Evolutionary conservation across 108 stramenopile species (phyloP), one percentile per base, ranked within the genome.

Genomic region (Aurantiochytrium sp.): DNA sequence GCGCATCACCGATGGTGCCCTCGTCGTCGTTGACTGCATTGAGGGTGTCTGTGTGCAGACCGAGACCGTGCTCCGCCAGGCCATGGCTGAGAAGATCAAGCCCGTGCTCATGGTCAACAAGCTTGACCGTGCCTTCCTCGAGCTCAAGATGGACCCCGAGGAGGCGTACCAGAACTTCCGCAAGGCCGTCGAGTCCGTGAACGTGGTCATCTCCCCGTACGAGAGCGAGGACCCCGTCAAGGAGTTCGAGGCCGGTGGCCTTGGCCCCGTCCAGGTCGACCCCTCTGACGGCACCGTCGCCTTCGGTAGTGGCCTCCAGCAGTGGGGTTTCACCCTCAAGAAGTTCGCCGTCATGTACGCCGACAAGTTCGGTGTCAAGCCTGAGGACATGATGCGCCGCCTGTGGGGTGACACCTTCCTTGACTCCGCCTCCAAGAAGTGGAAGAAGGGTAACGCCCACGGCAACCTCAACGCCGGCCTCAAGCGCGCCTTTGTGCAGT

Each of bases 101-200:
- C 99, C 99, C 28, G 96, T 97, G 89, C 97, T 99, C 90, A 99
- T 99, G 98, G 98, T 99, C 28, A 99, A 99, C 97, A 99, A 99
- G 96, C 97, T 99, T 69, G 99, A 99, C 95, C 98, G 98, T 87
- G 98, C 98, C 59, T 95, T 99, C 76, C 96, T 99, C 59, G 98
- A 99, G 95, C 94, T 99, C 60, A 97, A 99, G 91, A 95, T 99
- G 47, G 97, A 98, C 88, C 97, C 98, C 23, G 99, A 99, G 95
- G 99, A 99, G 91, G 96, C 99, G 53, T 99, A 99, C 96, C 98
- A 98, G 94, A 97, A 97, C 47, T 98, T 99, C 91, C 96, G 96
- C 92, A 97, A 98, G 92, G 93, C 99, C 89, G 98, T 99, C 92
- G 99, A 99, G 96, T 97, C 97, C 83, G 99, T 99, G 58, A 99